phyloP scores from a whole-genome alignment of 2,329 filamentous ascomycete genomes.

The Fusarium torulosum region DNA sequence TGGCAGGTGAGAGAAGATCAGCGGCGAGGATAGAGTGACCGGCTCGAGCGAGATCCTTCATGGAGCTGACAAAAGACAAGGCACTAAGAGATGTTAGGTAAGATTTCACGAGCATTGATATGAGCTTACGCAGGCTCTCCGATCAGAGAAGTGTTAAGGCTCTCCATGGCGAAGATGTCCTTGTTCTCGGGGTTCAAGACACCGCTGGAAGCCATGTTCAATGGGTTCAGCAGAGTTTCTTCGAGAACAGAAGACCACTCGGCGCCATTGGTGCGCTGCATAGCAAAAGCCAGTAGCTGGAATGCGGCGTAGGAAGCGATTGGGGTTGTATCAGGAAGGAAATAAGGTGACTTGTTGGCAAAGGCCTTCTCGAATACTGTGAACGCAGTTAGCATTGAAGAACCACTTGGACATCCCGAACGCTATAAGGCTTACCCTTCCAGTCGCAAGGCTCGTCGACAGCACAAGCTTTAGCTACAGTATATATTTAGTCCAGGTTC shows the following conservation, averaged over 20 bases:
- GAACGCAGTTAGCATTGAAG: not conserved
- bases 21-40: slow-evolving; percentile 42
- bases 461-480: slow-evolving; percentile 24
- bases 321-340: slow-evolving; percentile 38
- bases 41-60: slow-evolving; percentile 36
- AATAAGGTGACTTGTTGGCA: slow-evolving; percentile 26
- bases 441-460: slow-evolving; percentile 24
- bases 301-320: slow-evolving; percentile 41
- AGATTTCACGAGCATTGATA: rapidly evolving
- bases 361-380: slow-evolving; percentile 24
- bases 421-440: not conserved
- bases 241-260: slow-evolving; percentile 21
- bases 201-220: slow-evolving; percentile 29
- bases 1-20: slow-evolving; percentile 29
- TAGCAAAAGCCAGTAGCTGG: slow-evolving; percentile 38
- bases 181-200: not conserved
- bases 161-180: slow-evolving; percentile 22
- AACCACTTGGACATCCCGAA: rapidly evolving
- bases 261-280: not conserved
- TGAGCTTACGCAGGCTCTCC: slow-evolving; percentile 34
- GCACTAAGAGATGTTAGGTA: slow-evolving; percentile 9
- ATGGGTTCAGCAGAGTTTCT: not conserved
- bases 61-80: slow-evolving; percentile 36
- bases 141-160: slow-evolving; percentile 13
- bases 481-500: not conserved